Base-by-base conservation (phyloP, 2,329 filamentous ascomycete species). In the Xylariales sp. region DNA sequence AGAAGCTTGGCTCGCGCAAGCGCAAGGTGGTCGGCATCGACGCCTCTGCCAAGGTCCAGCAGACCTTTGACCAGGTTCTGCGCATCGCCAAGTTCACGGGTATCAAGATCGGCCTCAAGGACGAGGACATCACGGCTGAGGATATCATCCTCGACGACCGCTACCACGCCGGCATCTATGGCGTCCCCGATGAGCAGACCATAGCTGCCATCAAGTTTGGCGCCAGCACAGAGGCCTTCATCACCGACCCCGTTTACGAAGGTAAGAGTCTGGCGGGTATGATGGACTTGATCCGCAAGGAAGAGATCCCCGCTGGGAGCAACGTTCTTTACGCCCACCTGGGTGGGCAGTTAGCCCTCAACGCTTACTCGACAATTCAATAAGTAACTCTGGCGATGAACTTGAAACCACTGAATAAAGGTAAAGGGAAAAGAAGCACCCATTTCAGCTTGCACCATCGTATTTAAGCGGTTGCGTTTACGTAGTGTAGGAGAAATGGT, bases 161-260 rank as follows among this genome's bases (percentile, higher is more conserved):
- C 44, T 88, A 83, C 53, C 81, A 85, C 56, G 84, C 72, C 14
- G 80, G 80, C 6, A 62, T 72, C 6, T 87, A 88, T 56, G 84
- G 83, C 2, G 70, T 85, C 40, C 80, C 82, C 0, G 79, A 84
- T 47, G 62, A 76, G 55, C 63, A 65, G 50, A 88, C 83, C 2
- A 70, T 82, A 34, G 78, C 78, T 21, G 83, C 82, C 0, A 87
- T 88, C 54, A 74, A 73, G 56, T 80, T 84, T 52, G 80, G 78
- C 5, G 83, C 83, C 1, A 58, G 66, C 41, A 85, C 77, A 1
- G 84, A 88, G 63, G 83, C 75, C 0, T 81, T 88, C 49, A 83
- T 88, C 45, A 87, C 82, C 0, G 83, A 88, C 53, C 83, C 83
- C 0, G 83, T 88, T 2, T 88, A 88, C 51, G 83, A 86, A 61